Evolutionary conservation across 768 basidiomycete genomes (phyloP), one percentile per base, ranked within the genome.

Genomic region (Mycena olivaceomarginata): DNA sequence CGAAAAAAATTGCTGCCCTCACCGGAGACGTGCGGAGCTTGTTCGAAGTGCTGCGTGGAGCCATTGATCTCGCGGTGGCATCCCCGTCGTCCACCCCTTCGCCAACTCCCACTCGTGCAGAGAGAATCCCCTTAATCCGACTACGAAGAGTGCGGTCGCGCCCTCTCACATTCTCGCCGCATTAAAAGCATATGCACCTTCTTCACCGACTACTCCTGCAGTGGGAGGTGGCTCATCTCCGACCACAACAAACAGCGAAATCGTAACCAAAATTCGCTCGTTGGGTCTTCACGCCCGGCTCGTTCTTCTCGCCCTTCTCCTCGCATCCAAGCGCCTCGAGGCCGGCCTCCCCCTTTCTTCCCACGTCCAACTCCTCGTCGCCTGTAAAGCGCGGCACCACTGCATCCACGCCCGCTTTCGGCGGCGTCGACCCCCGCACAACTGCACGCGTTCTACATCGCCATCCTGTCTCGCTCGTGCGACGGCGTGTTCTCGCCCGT

Each of bases 21-120:
- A 96, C 96, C 0, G 96, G 96, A 18, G 96, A 98, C 80, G 95
- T 97, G 11, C 89, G 96, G 53, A 92, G 91, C 37, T 86, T 96
- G 2, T 94, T 98, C 71, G 95, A 96, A 82, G 94, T 97, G 15
- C 88, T 96, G 12, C 91, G 96, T 41, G 91, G 93, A 13, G 94
- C 96, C 10, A 95, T 98, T 79, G 94, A 96, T 79, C 85, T 93
- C 16, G 92, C 93, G 0, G 86, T 90, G 5, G 46, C 76, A n/a
- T 85, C 85, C 75, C 31, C 84, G 18, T 68, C 80, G 4, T 65
- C 75, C 5, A 69, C 78, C 0, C 74, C 80, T n/a, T 76, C 75
- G 1, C 76, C 66, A 16, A 68, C 81, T 39, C 65, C 75, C 37
- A 77, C 79, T 15, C 78, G 81, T 22, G 72, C 71, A 11, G 79